phyloP scores from a whole-genome alignment of 148 eudicot species.

The Diospyros lotus region DNA sequence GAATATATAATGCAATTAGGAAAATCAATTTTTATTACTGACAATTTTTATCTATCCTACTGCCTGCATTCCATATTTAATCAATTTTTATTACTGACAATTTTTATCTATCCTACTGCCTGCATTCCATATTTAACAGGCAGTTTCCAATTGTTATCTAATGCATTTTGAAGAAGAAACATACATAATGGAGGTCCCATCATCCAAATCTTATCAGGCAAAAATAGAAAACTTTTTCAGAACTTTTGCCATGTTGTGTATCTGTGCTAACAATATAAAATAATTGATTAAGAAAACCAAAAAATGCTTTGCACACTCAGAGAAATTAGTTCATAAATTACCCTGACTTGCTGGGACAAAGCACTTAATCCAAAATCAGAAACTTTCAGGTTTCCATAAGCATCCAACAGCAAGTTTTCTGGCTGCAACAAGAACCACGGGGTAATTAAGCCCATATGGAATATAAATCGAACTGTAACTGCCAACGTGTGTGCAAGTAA shows the following conservation, averaged over 20 bases:
- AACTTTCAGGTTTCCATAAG: conserved; percentile 82
- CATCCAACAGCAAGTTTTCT: conserved; percentile 82
- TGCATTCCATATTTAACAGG: too few relatives aligned
- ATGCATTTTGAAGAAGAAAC: too few relatives aligned
- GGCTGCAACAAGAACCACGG: conserved; percentile 47
- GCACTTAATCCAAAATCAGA: conserved; percentile 99
- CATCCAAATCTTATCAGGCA: background rate
- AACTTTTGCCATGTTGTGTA: background rate
- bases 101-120: too few relatives aligned
- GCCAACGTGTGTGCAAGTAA: background rate
- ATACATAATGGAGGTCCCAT: too few relatives aligned
- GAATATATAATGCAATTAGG: too few relatives aligned
- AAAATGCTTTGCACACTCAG: conserved; percentile 7
- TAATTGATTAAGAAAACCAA: background rate
- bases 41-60: too few relatives aligned
- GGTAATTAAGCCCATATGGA: background rate
- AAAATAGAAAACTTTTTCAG: background rate
- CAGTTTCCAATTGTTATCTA: too few relatives aligned
- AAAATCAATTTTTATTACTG: too few relatives aligned
- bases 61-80: too few relatives aligned
- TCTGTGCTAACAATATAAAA: background rate
- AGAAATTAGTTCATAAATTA: conserved; percentile 19
- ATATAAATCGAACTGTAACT: background rate
- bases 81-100: too few relatives aligned
- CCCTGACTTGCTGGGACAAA: conserved; percentile 92